These are phyloP conservation scores for Hypoxylon fragiforme DNA, from an alignment of 495 filamentous ascomycete species.

Conservation along the genomic window DNA sequence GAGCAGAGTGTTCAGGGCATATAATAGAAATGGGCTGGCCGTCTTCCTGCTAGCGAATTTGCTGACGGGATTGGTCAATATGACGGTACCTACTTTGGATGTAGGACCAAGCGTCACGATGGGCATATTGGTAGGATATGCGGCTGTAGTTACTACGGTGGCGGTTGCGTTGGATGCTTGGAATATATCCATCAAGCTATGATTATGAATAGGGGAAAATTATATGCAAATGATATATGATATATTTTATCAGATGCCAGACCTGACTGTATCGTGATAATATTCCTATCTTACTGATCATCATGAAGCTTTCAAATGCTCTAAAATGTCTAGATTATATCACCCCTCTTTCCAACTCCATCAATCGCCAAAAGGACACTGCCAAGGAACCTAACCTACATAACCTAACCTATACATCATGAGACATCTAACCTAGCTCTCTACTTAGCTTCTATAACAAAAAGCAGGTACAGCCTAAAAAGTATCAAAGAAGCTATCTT, in stretches of 20 bases:
- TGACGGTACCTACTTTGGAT: constrained; percentile 80
- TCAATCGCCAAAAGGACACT: too few species aligned
- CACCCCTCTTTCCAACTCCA: too few species aligned
- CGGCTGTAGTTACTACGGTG: constrained; percentile 62
- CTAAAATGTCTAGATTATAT: too few species aligned
- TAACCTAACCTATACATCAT: too few species aligned
- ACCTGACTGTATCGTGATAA: neutral
- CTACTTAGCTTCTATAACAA: too few species aligned
- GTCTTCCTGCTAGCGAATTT: constrained; percentile 90
- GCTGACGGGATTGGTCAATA: constrained; percentile 83
- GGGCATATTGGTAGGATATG: constrained; percentile 74
- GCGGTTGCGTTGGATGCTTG: constrained; percentile 72
- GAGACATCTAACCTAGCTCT: too few species aligned
- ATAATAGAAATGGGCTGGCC: constrained; percentile 84
- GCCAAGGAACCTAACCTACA: too few species aligned
- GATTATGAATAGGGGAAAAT: too few species aligned
- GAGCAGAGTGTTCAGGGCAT: constrained; percentile 75
- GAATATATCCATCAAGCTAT: constrained; percentile 78
- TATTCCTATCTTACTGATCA: too few species aligned
- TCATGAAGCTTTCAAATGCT: too few species aligned
- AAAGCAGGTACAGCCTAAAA: too few species aligned
- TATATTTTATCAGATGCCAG: neutral
- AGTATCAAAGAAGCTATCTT: too few species aligned
- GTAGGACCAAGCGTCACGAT: constrained; percentile 64
- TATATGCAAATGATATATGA: neutral